phyloP scores from a whole-genome alignment of 345 rosid species.

The Aethionema arabicum region DNA sequence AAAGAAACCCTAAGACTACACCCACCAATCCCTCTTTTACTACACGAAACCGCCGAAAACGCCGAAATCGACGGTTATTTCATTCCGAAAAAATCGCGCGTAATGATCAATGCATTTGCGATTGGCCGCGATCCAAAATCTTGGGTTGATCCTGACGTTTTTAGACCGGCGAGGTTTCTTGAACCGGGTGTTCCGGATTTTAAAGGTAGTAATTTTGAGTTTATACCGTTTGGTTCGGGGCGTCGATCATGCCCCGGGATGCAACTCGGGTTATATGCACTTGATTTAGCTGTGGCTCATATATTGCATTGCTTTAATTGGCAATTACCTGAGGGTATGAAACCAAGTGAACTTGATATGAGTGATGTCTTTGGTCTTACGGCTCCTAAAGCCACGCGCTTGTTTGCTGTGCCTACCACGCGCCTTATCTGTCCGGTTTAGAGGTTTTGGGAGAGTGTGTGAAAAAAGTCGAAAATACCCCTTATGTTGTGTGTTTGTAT shows the following conservation, averaged over 20 bases:
- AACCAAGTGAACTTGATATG: conserved; percentile 85
- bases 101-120: conserved; percentile 88
- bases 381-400: conserved; percentile 76
- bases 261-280: conserved; percentile 88
- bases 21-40: conserved; percentile 96
- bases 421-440: conserved; percentile 59
- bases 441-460: background rate
- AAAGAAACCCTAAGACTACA: conserved; percentile 88
- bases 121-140: conserved; percentile 71
- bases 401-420: conserved; percentile 61
- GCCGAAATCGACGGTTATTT: conserved; percentile 60
- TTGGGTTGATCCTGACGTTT: conserved; percentile 78
- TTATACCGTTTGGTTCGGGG: conserved; percentile 98
- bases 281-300: conserved; percentile 79
- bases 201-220: conserved; percentile 82
- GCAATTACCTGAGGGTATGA: conserved; percentile 94
- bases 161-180: conserved; percentile 77
- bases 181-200: conserved; percentile 66
- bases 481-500: conserved; percentile 6
- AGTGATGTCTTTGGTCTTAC: conserved; percentile 90
- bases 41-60: conserved; percentile 87
- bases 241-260: conserved; percentile 97
- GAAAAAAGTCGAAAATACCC: conserved; percentile 7
- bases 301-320: conserved; percentile 83
- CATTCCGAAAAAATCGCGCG: conserved; percentile 68